These are phyloP conservation scores for Colletotrichum caudatum DNA, from an alignment of 2,329 filamentous ascomycete species.

Conservation along the genomic window DNA sequence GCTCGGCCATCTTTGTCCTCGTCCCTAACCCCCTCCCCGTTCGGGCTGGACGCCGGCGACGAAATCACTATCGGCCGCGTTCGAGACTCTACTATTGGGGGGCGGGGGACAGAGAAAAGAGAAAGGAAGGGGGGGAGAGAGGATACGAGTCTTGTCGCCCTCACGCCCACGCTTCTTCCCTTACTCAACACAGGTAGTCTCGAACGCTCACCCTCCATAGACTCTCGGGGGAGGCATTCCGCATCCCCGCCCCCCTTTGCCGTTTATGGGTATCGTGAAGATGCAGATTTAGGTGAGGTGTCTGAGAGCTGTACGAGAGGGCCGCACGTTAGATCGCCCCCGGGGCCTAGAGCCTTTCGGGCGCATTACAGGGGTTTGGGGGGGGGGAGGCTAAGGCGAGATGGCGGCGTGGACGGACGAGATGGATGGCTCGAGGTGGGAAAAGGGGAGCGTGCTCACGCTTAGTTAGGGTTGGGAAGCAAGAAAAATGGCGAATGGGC, in stretches of 20 bases:
- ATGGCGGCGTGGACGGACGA: conserved; percentile 3
- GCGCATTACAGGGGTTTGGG: background rate
- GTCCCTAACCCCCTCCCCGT: background rate
- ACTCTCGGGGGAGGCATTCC: background rate
- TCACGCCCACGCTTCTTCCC: background rate
- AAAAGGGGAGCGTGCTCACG: background rate
- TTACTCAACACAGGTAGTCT: background rate
- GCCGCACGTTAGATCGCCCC: background rate
- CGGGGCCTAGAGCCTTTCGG: background rate
- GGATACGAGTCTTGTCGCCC: background rate
- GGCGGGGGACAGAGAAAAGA: background rate
- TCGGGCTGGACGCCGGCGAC: background rate
- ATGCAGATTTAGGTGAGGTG: background rate
- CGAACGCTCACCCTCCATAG: background rate
- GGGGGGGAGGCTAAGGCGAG: background rate
- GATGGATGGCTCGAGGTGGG: background rate
- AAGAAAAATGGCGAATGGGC: background rate
- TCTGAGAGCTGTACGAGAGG: background rate
- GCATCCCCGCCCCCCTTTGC: background rate
- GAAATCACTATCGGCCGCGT: background rate
- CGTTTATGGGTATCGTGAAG: background rate
- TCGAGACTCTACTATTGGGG: background rate
- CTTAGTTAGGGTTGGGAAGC: background rate
- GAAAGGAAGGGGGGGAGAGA: background rate
- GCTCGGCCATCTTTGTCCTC: conserved; percentile 9